A percentile compares a stretch with the other conserved stretches of the same genome.
These are phyloP conservation scores for Paraphoma chrysanthemicola DNA, from an alignment of 2,329 filamentous ascomycete species.

Conservation along the genomic window DNA sequence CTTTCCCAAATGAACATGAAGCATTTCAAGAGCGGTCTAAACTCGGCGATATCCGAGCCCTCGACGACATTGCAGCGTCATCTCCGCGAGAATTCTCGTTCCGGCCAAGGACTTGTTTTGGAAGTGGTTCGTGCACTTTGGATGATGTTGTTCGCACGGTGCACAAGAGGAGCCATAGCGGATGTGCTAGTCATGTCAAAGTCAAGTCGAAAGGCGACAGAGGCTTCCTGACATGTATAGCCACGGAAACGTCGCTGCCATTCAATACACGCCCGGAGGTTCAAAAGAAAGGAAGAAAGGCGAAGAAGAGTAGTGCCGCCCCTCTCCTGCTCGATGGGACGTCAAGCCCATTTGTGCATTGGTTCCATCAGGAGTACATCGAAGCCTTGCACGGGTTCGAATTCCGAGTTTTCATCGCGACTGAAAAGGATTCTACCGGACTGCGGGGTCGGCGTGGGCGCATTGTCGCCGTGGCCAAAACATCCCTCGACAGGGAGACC, in stretches of 20 bases:
- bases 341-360: no score
- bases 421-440: neutral
- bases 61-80: neutral
- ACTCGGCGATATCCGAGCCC: neutral
- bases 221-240: no score
- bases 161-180: neutral
- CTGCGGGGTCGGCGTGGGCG: neutral
- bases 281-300: no score
- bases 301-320: no score
- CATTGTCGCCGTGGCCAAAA: neutral
- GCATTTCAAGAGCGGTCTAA: neutral
- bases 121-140: neutral
- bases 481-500: neutral
- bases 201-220: neutral
- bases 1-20: neutral
- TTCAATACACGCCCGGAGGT: no score
- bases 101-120: neutral
- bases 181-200: neutral
- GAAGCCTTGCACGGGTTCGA: neutral
- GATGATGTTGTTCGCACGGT: neutral
- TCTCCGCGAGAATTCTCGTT: neutral
- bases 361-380: neutral
- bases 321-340: no score
- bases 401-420: conserved; percentile 1
- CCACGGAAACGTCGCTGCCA: no score